Conservation (phyloP, 1,139 yeast species). For the Pichia sp. region DNA sequence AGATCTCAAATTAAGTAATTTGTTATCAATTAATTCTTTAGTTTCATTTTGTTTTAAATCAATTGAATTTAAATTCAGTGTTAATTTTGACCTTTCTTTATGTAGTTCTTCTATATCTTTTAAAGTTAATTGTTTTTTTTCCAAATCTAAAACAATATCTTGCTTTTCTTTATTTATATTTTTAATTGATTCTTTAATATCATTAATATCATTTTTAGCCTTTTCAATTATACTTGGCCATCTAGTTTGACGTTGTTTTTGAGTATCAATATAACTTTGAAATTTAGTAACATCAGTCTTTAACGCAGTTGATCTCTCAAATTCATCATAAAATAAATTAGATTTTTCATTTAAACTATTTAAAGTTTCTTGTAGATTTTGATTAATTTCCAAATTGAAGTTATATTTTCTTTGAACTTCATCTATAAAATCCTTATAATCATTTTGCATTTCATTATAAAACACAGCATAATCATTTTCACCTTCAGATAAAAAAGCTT, state of each 20-base stretch:
- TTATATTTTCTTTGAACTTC: conserved; percentile 37
- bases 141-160: conserved; percentile 42
- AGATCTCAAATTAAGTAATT: conserved; percentile 40
- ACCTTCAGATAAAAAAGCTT: conserved; percentile 51
- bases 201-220: conserved; percentile 47
- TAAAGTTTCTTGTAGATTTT: conserved; percentile 36
- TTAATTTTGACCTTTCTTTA: conserved; percentile 52
- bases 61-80: conserved; percentile 48
- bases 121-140: conserved; percentile 52
- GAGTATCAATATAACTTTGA: conserved; percentile 60
- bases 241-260: conserved; percentile 56
- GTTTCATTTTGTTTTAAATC: conserved; percentile 37
- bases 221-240: conserved; percentile 57
- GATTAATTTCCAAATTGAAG: conserved; percentile 39
- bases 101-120: conserved; percentile 58
- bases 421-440: conserved; percentile 39
- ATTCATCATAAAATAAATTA: conserved; percentile 36
- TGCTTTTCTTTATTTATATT: conserved; percentile 41
- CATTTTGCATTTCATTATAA: conserved; percentile 49
- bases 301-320: conserved; percentile 52
- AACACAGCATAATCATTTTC: conserved; percentile 54
- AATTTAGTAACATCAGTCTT: conserved; percentile 69
- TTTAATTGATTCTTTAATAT: conserved; percentile 40
- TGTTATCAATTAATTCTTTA: conserved; percentile 37
- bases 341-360: conserved; percentile 31